These are phyloP conservation scores for Leishmania turanica DNA, from an alignment of 208 protist species.

Conservation along the genomic window DNA sequence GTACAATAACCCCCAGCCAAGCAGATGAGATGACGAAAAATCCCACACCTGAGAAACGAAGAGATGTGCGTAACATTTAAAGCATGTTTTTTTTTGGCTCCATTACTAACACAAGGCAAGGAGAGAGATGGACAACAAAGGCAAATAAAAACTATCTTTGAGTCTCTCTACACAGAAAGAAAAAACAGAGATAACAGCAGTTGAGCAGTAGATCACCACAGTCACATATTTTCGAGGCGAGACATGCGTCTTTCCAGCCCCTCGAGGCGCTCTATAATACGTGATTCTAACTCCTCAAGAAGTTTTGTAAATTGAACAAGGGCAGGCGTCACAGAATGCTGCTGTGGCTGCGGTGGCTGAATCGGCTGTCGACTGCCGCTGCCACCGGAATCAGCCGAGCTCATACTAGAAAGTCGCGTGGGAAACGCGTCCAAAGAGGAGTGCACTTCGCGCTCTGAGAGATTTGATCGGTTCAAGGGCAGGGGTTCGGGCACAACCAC, in stretches of 20 bases:
- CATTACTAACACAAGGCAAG: background rate
- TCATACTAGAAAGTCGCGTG: slow-evolving; percentile 48
- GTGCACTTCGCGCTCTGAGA: slow-evolving; percentile 45
- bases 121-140: background rate
- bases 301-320: slow-evolving; percentile 33
- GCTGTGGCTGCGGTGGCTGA: slow-evolving; percentile 36
- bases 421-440: slow-evolving; percentile 50
- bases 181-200: background rate
- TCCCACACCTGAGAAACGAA: background rate
- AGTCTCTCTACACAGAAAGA: background rate
- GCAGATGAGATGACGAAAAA: background rate
- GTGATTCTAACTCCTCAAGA: slow-evolving; percentile 36
- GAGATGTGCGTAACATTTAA: too few species aligned
- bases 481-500: slow-evolving; percentile 71
- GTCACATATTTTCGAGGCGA: slow-evolving; percentile 17
- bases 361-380: slow-evolving; percentile 27
- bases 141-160: background rate
- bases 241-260: slow-evolving; percentile 27
- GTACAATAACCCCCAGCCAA: background rate
- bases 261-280: slow-evolving; percentile 34
- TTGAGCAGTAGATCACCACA: background rate
- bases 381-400: slow-evolving; percentile 19
- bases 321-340: slow-evolving; percentile 1
- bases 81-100: background rate
- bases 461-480: slow-evolving; percentile 40